Evolutionary conservation across 2,329 filamentous ascomycete genomes (phyloP).

Genomic region (Fusarium nelsonii): DNA sequence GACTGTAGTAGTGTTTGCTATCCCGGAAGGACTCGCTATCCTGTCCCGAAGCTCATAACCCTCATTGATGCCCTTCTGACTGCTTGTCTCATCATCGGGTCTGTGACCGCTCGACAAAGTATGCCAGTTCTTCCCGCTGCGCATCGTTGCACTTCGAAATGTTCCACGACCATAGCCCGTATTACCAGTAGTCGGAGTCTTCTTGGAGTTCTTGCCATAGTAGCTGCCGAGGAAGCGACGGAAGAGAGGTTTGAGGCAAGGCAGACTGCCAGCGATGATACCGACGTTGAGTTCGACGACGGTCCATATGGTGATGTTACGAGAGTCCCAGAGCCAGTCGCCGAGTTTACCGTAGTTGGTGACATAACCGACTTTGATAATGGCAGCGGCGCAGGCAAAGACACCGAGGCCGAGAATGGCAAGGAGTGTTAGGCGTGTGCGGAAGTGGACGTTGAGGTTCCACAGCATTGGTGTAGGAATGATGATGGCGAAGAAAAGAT

Average conservation of each 20-base stretch:
- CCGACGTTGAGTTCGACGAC: slow-evolving; percentile 55
- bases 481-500: slow-evolving; percentile 56
- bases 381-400: slow-evolving; percentile 58
- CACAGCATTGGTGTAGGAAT: slow-evolving; percentile 56
- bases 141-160: slow-evolving; percentile 41
- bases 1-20: slow-evolving; percentile 36
- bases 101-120: slow-evolving; percentile 40
- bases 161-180: slow-evolving; percentile 45
- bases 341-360: slow-evolving; percentile 55
- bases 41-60: slow-evolving; percentile 48
- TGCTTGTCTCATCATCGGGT: slow-evolving; percentile 46
- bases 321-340: slow-evolving; percentile 60
- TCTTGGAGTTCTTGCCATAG: slow-evolving; percentile 49
- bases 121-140: slow-evolving; percentile 45
- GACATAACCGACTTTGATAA: slow-evolving; percentile 57
- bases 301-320: slow-evolving; percentile 63
- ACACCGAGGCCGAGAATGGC: slow-evolving; percentile 58
- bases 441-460: slow-evolving; percentile 56
- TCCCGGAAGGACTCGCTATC: slow-evolving; percentile 19
- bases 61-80: slow-evolving; percentile 48
- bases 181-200: slow-evolving; percentile 44
- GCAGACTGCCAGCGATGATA: slow-evolving; percentile 54
- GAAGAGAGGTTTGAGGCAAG: slow-evolving; percentile 53
- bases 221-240: slow-evolving; percentile 50
- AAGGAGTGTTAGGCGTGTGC: slow-evolving; percentile 56